A percentile compares a stretch with the other conserved stretches of the same genome.
These are phyloP conservation scores for Neckera pumila DNA, from an alignment of 225 moss, liverwort and hornwort species.

Conservation along the genomic window DNA sequence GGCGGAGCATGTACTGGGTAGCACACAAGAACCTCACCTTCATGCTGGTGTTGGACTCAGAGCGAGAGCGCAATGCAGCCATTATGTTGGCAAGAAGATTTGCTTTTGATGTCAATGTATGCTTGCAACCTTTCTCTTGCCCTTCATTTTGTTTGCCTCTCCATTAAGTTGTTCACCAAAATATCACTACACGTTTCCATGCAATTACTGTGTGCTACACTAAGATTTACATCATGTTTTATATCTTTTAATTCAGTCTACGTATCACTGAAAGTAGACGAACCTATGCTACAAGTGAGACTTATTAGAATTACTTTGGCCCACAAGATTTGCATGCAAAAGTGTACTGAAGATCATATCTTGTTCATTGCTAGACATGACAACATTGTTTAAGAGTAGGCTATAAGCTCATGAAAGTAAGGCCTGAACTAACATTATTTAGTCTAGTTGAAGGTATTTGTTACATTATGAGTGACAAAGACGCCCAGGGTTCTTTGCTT, in stretches of 20 bases:
- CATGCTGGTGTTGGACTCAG: slow-evolving; percentile 45
- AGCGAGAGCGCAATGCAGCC: slow-evolving; percentile 48
- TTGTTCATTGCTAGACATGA: too few relatives aligned
- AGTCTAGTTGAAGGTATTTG: background rate
- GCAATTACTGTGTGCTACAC: background rate
- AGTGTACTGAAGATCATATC: background rate
- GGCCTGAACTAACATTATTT: background rate
- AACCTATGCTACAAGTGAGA: background rate
- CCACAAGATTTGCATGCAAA: background rate
- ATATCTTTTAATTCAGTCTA: background rate
- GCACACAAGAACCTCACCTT: slow-evolving; percentile 28
- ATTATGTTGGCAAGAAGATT: slow-evolving; percentile 50
- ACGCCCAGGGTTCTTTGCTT: background rate
- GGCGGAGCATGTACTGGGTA: slow-evolving; percentile 43
- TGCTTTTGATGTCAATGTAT: slow-evolving; percentile 38
- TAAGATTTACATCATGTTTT: background rate
- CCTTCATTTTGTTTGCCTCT: background rate
- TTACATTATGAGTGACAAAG: background rate
- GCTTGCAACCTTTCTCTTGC: background rate
- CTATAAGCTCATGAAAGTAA: background rate
- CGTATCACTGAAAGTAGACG: background rate
- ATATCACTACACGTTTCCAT: background rate
- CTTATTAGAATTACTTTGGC: background rate
- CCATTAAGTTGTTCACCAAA: background rate
- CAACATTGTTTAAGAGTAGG: background rate